These are phyloP conservation scores for Sugiyamaella chiloensis DNA, from an alignment of 805 yeast genomes.

Conservation along the genomic window DNA sequence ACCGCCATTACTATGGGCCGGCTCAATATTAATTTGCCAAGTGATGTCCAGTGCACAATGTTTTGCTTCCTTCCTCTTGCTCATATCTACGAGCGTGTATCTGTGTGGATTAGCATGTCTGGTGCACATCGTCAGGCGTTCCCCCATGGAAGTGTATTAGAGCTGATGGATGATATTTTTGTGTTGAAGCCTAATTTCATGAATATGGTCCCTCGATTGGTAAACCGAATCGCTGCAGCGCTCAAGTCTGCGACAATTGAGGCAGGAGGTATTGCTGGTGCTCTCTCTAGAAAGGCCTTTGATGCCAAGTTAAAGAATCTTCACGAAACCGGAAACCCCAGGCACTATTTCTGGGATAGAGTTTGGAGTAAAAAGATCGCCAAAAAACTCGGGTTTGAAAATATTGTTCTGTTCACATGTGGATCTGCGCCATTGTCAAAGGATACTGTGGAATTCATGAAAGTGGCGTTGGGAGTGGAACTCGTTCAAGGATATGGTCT, in stretches of 20 bases:
- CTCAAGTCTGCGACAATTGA: conserved; percentile 47
- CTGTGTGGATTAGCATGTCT: conserved; percentile 42
- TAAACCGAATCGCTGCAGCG: conserved; percentile 59
- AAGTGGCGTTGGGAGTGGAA: conserved; percentile 56
- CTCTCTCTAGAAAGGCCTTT: conserved; percentile 40
- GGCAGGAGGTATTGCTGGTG: conserved; percentile 46
- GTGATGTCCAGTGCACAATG: conserved; percentile 21
- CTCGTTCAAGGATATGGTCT: conserved; percentile 72
- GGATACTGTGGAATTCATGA: conserved; percentile 57
- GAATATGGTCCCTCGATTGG: conserved; percentile 62
- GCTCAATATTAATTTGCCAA: conserved; percentile 33
- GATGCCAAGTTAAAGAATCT: conserved; percentile 38
- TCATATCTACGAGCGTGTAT: conserved; percentile 55
- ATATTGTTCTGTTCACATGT: conserved; percentile 39
- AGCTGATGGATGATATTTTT: conserved; percentile 57
- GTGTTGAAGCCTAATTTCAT: conserved; percentile 51
- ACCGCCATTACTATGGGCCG: conserved; percentile 43
- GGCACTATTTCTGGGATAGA: conserved; percentile 36
- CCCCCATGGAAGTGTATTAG: conserved; percentile 51
- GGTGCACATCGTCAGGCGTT: conserved; percentile 53
- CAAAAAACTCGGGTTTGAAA: conserved; percentile 47
- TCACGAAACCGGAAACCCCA: conserved; percentile 40
- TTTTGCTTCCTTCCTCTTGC: conserved; percentile 52
- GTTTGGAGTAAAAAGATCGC: conserved; percentile 44
- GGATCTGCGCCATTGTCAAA: conserved; percentile 74